Evolutionary conservation across 177 flowering plant species (phyloP).

Genomic region (Vitis hybrid): DNA sequence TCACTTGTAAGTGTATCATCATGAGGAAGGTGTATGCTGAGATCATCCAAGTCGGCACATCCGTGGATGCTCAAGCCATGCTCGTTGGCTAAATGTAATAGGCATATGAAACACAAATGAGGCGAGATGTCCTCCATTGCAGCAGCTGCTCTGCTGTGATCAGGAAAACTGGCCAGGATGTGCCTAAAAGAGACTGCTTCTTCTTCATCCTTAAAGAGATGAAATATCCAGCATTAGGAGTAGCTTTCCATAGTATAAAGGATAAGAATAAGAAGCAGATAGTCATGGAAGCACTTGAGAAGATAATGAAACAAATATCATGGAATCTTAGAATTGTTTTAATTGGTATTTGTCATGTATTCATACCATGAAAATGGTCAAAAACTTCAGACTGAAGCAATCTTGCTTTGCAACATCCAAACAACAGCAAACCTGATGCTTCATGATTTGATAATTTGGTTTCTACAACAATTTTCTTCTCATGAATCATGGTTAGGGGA

Average conservation of each 20-base stretch:
- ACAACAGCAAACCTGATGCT: too few relatives aligned
- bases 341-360: too few relatives aligned
- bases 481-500: too few relatives aligned
- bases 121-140: constrained; percentile 74
- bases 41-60: constrained; percentile 51
- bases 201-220: constrained; percentile 26
- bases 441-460: too few relatives aligned
- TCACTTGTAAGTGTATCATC: not conserved
- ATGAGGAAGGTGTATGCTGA: constrained; percentile 27
- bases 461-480: too few relatives aligned
- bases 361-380: too few relatives aligned
- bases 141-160: constrained; percentile 61
- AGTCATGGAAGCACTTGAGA: not conserved
- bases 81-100: constrained; percentile 91
- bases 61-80: constrained; percentile 65
- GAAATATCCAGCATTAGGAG: constrained; percentile 4
- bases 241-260: not conserved
- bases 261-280: not conserved
- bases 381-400: too few relatives aligned
- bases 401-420: too few relatives aligned
- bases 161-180: constrained; percentile 60
- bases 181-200: constrained; percentile 55
- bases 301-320: not conserved
- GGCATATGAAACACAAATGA: constrained; percentile 90
- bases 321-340: too few relatives aligned